Conservation (phyloP, 257 asterid genomes). For the Paulownia fortunei region DNA sequence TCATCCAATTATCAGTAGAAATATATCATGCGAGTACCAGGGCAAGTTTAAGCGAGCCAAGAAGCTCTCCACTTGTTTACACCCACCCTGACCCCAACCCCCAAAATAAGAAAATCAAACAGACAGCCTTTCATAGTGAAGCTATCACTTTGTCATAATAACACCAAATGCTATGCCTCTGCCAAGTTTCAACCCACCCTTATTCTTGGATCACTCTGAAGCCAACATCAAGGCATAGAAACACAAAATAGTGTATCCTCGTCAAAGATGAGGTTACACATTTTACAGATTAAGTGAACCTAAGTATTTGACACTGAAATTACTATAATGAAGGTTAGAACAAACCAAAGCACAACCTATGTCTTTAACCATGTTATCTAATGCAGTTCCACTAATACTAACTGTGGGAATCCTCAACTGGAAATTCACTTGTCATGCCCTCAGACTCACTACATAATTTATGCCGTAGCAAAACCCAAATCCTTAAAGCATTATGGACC, state of each 20-base stretch:
- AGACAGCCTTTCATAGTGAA: neutral
- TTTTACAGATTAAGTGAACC: neutral
- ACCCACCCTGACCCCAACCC: neutral
- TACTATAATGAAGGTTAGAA: neutral
- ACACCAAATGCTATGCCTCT: neutral
- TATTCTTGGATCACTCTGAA: neutral
- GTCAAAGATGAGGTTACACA: neutral
- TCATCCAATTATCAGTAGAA: neutral
- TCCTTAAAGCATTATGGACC: neutral
- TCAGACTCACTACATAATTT: neutral
- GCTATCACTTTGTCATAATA: neutral
- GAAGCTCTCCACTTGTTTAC: neutral
- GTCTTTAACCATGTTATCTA: neutral
- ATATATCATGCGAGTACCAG: slow-evolving; percentile 9
- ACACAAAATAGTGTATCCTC: neutral
- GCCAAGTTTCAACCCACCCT: slow-evolving; percentile 16
- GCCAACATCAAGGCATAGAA: slow-evolving; percentile 5
- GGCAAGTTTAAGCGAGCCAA: neutral
- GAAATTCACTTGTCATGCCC: neutral
- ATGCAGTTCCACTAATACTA: neutral
- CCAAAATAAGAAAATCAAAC: neutral
- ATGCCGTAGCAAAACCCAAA: neutral
- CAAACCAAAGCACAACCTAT: neutral
- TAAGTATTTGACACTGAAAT: neutral
- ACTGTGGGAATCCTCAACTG: neutral